A percentile compares a stretch with the other conserved stretches of the same genome.
These are phyloP conservation scores for Suillus fuscotomentosus DNA, from an alignment of 768 basidiomycete genomes.

Conservation along the genomic window DNA sequence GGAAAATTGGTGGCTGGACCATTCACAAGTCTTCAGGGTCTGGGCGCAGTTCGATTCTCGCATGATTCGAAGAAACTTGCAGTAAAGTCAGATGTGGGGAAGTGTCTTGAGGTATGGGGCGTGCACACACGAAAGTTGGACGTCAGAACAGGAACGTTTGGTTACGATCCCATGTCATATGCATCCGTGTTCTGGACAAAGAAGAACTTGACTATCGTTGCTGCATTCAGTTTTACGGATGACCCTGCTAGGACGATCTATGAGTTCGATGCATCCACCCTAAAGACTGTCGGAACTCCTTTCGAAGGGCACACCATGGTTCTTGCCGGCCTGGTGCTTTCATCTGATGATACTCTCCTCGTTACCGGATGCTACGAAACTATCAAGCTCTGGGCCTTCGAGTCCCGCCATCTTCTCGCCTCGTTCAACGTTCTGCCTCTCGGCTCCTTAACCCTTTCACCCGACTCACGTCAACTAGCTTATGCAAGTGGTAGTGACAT, in stretches of 20 bases:
- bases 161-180: not conserved
- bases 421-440: not conserved
- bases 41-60: not conserved
- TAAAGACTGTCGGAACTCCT: not conserved
- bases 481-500: not conserved
- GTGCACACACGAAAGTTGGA: not conserved
- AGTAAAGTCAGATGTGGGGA: not conserved
- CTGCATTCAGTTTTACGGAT: not conserved
- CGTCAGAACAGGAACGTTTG: not conserved
- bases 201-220: not conserved
- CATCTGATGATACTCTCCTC: not conserved
- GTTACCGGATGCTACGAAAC: not conserved
- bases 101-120: not conserved
- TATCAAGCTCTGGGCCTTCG: not conserved
- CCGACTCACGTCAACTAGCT: constrained; percentile 1
- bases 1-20: not conserved
- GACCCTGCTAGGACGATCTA: not conserved
- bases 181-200: not conserved
- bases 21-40: not conserved
- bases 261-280: constrained; percentile 1
- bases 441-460: not conserved
- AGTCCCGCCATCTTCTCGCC: not conserved
- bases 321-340: not conserved
- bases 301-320: not conserved
- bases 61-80: not conserved